Base-by-base conservation (phyloP, 768 basidiomycete genomes). In the Pleurotus djamor region DNA sequence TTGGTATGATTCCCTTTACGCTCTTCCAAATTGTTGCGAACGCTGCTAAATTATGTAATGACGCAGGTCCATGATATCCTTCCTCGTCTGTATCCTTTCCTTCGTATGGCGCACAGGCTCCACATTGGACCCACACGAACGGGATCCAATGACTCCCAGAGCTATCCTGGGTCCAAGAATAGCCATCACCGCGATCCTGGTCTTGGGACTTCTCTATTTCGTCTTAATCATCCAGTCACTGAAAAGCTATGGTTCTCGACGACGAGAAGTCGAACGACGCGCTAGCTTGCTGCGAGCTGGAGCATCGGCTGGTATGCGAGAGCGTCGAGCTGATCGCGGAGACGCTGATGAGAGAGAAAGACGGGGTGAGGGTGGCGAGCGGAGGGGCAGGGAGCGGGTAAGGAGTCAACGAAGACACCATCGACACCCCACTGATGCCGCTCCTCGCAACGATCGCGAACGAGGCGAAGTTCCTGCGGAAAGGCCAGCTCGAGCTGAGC, bases 41-140 rank as follows among this genome's bases (percentile, higher is more conserved):
- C 3, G 17, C 3, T 17, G 10, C 13, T 14, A 49, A 5, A 16
- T 21, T 8, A 12, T n/a, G n/a, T n/a, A 34, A 16, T 45, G 5
- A 17, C 3, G 3, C 38, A 85, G 84, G 84, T 84, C 89, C 0
- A 86, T 91, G 80, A 74, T 89, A 4, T 75, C 84, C 55, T 90
- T 90, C 69, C 69, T 87, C 60, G 65, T 77, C 3, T 75, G 86
- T 10, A 87, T 91, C 63, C 74, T 89, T 35, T 79, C 84, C 5
- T 91, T 82, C 60, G 83, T 90, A 52, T 91, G 89, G 89, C 82
- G 86, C 48, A 83, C 83, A 0, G 88, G 86, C 13, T 79, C 83
- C 0, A 72, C 72, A 1, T 35, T n/a, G 14, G 61, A 62, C 57
- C 63, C 73, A 1, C 48, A 67, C 2, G 61, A 68, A 44, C 74